Evolutionary conservation across 1,284 basidiomycete species (phyloP).

Genomic region (Flammula alnicola): DNA sequence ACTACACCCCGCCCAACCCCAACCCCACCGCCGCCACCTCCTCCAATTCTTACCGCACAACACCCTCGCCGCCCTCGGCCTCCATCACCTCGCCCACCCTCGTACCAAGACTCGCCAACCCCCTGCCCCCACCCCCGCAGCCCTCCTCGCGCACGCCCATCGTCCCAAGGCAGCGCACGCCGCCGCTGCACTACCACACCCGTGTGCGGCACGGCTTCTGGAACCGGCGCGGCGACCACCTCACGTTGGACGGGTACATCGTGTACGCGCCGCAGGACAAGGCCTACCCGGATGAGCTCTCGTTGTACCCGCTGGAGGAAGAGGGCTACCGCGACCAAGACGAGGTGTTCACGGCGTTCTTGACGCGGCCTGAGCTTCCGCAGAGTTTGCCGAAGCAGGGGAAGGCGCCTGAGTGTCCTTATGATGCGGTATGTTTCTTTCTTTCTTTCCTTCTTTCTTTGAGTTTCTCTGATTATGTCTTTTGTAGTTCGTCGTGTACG

Average conservation of each 20-base stretch:
- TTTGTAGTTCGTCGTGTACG: constrained; percentile 2
- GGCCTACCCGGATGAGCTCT: constrained; percentile 61
- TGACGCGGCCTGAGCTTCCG: constrained; percentile 59
- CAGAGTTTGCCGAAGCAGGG: constrained; percentile 61
- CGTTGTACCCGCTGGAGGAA: constrained; percentile 60
- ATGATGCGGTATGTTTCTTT: constrained; percentile 51
- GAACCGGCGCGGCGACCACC: constrained; percentile 72
- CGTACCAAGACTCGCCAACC: constrained; percentile 12
- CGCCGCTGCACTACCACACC: constrained; percentile 9
- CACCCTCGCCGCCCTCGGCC: constrained; percentile 1
- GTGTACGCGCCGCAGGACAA: constrained; percentile 62
- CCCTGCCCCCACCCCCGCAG: constrained; percentile 17
- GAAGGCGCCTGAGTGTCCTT: constrained; percentile 54
- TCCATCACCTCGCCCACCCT: constrained; percentile 16
- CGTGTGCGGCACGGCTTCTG: constrained; percentile 60
- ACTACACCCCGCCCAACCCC: constrained; percentile 11
- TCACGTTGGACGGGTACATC: constrained; percentile 54
- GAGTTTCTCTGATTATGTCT: background rate
- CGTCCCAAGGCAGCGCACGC: constrained; percentile 12
- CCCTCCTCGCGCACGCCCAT: constrained; percentile 17
- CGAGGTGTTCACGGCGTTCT: constrained; percentile 41
- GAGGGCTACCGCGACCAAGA: constrained; percentile 58
- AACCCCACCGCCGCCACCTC: constrained; percentile 8
- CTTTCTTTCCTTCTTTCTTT: no score
- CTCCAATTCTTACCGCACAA: background rate